A percentile compares a stretch with the other conserved stretches of the same genome.
These are phyloP conservation scores for Cyathus striatus DNA, from an alignment of 768 basidiomycete species.

Conservation along the genomic window DNA sequence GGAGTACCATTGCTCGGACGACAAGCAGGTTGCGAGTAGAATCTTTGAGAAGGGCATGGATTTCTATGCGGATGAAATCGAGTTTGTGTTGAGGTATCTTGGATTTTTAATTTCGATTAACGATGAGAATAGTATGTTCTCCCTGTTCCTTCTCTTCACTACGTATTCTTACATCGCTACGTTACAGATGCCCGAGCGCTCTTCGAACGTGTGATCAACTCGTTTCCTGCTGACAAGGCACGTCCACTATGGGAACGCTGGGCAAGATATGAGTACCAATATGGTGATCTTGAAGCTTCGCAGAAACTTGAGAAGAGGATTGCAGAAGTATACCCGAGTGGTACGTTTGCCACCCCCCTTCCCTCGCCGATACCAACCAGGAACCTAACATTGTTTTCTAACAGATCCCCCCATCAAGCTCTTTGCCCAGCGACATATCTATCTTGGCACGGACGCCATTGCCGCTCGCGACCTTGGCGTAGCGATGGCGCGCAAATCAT, in stretches of 20 bases:
- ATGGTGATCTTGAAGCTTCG: constrained; percentile 84
- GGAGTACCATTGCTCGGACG: constrained; percentile 90
- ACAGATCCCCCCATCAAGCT: constrained; percentile 90
- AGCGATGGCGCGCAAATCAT: constrained; percentile 41
- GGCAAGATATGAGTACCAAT: constrained; percentile 94
- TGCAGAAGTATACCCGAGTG: constrained; percentile 80
- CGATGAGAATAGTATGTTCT: constrained; percentile 83
- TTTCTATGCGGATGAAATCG: constrained; percentile 72
- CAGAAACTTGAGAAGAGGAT: constrained; percentile 89
- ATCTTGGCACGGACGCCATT: constrained; percentile 83
- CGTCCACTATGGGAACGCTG: constrained; percentile 93
- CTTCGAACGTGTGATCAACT: constrained; percentile 84
- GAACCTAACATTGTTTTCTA: too few species aligned
- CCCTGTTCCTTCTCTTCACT: constrained; percentile 2
- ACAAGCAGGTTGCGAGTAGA: constrained; percentile 70
- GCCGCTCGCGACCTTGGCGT: constrained; percentile 87
- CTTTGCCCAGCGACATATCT: constrained; percentile 82
- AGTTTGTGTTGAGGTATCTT: constrained; percentile 85
- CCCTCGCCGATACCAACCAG: constrained; percentile 2
- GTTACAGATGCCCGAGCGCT: constrained; percentile 85
- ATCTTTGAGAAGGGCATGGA: constrained; percentile 95
- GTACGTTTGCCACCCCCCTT: constrained; percentile 32
- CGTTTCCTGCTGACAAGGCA: constrained; percentile 73
- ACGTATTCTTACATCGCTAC: background rate
- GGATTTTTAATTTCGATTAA: constrained; percentile 92